Evolutionary conservation across 352 stramenopile species (phyloP).

Genomic region (Phytopythium helicoides): DNA sequence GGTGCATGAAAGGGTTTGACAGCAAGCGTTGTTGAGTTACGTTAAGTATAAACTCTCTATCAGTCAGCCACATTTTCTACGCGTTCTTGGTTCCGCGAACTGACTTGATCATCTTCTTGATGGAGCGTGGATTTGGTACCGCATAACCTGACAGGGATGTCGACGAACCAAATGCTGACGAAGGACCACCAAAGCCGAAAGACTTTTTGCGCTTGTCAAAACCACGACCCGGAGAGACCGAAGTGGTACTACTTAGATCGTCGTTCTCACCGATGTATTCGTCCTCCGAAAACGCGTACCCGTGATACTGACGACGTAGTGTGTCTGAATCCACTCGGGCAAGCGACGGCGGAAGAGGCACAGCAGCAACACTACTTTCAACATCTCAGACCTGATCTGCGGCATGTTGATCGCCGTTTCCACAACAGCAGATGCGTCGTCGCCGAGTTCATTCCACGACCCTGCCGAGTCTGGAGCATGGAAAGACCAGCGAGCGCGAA

Average conservation of each 20-base stretch:
- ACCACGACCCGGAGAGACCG: slow-evolving; percentile 13
- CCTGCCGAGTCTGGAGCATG: slow-evolving; percentile 18
- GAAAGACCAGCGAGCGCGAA: slow-evolving; percentile 62
- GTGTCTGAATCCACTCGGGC: slow-evolving; percentile 3
- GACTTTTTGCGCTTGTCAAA: slow-evolving; percentile 12
- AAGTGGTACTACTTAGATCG: slow-evolving; percentile 51
- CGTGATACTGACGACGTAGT: slow-evolving; percentile 46
- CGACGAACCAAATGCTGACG: background rate
- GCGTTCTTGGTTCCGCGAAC: slow-evolving; percentile 72
- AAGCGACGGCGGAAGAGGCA: background rate
- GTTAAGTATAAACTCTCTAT: too few relatives aligned
- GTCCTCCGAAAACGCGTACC: slow-evolving; percentile 79
- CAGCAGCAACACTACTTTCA: background rate
- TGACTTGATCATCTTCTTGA: slow-evolving; percentile 83
- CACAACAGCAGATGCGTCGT: background rate
- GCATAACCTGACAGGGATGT: slow-evolving; percentile 1
- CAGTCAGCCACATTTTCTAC: slow-evolving; percentile 16
- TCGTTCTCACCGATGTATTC: slow-evolving; percentile 57
- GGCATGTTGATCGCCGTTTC: background rate
- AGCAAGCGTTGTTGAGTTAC: too few relatives aligned
- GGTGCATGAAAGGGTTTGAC: too few relatives aligned
- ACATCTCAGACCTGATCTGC: background rate
- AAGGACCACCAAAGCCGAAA: slow-evolving; percentile 6
- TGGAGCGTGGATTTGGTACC: slow-evolving; percentile 10
- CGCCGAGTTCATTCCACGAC: background rate